A percentile compares a stretch with the other conserved stretches of the same genome.
These are phyloP conservation scores for Themeda triandra DNA, from an alignment of 176 grass and related monocot species.

Conservation along the genomic window DNA sequence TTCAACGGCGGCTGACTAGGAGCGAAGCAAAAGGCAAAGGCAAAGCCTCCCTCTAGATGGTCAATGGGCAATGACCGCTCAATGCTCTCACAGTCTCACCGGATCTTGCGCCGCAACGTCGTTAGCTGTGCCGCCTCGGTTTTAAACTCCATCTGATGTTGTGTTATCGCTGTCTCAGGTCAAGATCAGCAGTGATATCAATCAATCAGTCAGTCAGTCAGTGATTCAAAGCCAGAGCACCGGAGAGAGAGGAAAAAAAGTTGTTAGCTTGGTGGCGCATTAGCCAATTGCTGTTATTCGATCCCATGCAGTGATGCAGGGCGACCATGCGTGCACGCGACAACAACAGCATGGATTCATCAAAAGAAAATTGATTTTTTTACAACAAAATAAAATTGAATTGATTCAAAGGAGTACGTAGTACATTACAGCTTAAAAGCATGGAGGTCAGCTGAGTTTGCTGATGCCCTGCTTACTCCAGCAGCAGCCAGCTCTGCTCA, in stretches of 20 bases:
- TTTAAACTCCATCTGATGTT: no score
- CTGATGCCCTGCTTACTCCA: not conserved
- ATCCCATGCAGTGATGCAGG: not conserved
- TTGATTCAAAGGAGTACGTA: not conserved
- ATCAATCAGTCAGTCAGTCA: no score
- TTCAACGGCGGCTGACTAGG: not conserved
- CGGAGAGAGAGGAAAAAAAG: not conserved
- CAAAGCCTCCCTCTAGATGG: not conserved
- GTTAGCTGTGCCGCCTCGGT: not conserved
- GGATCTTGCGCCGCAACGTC: not conserved
- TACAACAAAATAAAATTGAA: not conserved
- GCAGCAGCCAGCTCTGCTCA: not conserved
- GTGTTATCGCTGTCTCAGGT: no score
- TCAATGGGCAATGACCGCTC: constrained; percentile 6
- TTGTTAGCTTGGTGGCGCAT: not conserved
- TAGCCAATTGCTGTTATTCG: not conserved
- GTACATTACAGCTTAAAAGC: not conserved
- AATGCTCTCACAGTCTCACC: not conserved
- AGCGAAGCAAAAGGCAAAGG: not conserved
- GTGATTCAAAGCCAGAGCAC: no score
- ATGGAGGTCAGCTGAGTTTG: not conserved
- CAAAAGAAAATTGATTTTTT: not conserved
- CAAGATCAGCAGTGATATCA: no score
- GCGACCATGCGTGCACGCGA: not conserved
- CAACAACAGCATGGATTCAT: not conserved